A percentile compares a stretch with the other conserved stretches of the same genome.
phyloP scores from a whole-genome alignment of 2,329 filamentous ascomycete species.

The Claviceps arundinis region DNA sequence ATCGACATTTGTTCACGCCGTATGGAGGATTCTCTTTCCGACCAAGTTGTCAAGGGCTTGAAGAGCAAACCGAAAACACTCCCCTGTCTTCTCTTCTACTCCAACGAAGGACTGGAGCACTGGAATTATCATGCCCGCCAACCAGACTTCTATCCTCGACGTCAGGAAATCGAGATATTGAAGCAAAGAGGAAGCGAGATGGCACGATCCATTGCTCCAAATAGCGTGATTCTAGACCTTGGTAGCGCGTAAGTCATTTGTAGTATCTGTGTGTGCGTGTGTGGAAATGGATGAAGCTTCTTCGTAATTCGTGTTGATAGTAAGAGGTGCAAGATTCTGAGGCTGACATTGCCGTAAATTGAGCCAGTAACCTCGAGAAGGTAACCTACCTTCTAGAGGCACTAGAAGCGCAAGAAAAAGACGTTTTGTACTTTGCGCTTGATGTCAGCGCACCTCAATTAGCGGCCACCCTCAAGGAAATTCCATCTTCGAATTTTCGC shows the following conservation, averaged over 20 bases:
- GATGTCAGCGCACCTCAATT: neutral
- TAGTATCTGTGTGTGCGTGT: too few relatives aligned
- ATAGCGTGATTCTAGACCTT: neutral
- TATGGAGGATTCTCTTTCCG: neutral
- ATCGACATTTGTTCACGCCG: neutral
- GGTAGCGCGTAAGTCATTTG: neutral
- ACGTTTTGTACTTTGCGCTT: neutral
- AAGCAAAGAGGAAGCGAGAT: neutral
- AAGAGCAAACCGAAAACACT: neutral
- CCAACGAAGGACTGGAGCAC: conserved; percentile 1
- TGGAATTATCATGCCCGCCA: conserved; percentile 1
- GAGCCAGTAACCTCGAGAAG: neutral
- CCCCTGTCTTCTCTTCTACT: neutral
- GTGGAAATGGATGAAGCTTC: too few relatives aligned
- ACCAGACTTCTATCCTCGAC: conserved; percentile 2
- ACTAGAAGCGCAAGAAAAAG: neutral
- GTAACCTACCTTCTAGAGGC: neutral
- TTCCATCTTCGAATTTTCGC: neutral
- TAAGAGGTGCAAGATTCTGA: too few relatives aligned
- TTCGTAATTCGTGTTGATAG: too few relatives aligned
- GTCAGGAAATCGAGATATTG: neutral
- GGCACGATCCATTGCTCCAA: neutral
- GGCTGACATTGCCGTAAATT: neutral
- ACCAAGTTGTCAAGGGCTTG: neutral
- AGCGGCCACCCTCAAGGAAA: neutral